Percentiles rank a stretch among this genome's conserved stretches.
Evolutionary conservation across 164 flowering plant genomes (phyloP).

Genomic region (Dillenia suffruticosa): DNA sequence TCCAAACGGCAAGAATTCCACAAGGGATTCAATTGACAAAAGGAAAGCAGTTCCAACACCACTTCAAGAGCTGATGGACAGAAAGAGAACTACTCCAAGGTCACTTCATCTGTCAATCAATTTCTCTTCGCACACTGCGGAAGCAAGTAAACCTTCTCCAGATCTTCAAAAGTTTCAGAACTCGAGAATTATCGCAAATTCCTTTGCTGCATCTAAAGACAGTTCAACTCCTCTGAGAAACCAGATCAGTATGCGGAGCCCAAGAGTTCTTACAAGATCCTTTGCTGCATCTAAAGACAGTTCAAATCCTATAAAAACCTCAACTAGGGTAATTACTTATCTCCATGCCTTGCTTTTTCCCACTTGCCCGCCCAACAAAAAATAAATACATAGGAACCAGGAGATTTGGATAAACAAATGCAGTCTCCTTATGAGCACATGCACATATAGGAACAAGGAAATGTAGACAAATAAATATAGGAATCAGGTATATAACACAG

Average conservation of each 20-base stretch:
- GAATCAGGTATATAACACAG: too few relatives aligned
- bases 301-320: conserved; percentile 16
- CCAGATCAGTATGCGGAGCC: conserved; percentile 3
- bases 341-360: neutral
- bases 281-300: conserved; percentile 24
- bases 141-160: conserved; percentile 28
- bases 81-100: conserved; percentile 31
- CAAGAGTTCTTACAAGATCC: conserved; percentile 18
- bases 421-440: too few relatives aligned
- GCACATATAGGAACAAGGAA: too few relatives aligned
- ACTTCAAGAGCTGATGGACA: conserved; percentile 7
- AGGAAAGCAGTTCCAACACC: neutral
- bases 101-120: conserved; percentile 67
- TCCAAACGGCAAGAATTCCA: conserved; percentile 21
- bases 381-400: too few relatives aligned
- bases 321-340: conserved; percentile 27
- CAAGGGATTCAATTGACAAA: conserved; percentile 10
- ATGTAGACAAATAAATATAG: too few relatives aligned
- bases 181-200: conserved; percentile 19
- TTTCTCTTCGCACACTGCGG: conserved; percentile 26
- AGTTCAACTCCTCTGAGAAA: conserved; percentile 14
- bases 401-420: too few relatives aligned
- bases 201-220: conserved; percentile 23
- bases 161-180: conserved; percentile 18
- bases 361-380: neutral